These are phyloP conservation scores for Fusarium sp. DNA, from an alignment of 2,329 filamentous ascomycete species.

Conservation along the genomic window DNA sequence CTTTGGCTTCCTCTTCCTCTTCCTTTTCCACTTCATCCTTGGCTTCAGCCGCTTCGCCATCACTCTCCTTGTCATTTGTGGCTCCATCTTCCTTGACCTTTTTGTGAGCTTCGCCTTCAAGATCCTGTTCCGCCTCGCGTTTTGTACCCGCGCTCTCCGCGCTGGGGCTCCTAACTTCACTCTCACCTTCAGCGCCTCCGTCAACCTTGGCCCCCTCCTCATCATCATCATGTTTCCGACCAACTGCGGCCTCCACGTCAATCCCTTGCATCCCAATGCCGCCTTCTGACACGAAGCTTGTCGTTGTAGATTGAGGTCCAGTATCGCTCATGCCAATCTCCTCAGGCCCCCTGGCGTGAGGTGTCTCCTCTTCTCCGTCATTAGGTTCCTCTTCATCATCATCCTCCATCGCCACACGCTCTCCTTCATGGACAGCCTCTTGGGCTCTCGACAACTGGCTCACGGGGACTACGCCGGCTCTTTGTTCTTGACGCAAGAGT, in stretches of 20 bases:
- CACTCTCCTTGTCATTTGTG: conserved; percentile 52
- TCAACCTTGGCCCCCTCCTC: conserved; percentile 39
- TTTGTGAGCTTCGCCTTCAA: conserved; percentile 55
- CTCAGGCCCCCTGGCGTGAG: conserved; percentile 85
- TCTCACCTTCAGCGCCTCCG: conserved; percentile 37
- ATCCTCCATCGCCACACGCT: conserved; percentile 40
- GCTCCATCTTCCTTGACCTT: conserved; percentile 58
- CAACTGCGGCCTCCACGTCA: conserved; percentile 69
- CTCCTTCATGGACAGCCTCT: conserved; percentile 44
- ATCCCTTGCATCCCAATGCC: conserved; percentile 63
- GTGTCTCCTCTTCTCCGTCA: conserved; percentile 66
- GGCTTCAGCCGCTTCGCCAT: conserved; percentile 13
- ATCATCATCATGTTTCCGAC: conserved; percentile 55
- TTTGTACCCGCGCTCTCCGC: conserved; percentile 57
- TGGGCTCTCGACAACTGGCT: conserved; percentile 63
- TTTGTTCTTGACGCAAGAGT: conserved; percentile 84
- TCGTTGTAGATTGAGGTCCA: conserved; percentile 70
- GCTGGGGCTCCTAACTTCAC: conserved; percentile 45
- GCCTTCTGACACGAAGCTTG: conserved; percentile 51
- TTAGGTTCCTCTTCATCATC: conserved; percentile 49
- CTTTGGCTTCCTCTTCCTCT: conserved; percentile 16
- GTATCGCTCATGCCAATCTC: conserved; percentile 87
- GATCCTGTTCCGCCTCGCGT: conserved; percentile 62
- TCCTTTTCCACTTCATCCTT: conserved; percentile 6
- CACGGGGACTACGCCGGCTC: conserved; percentile 78